Percentiles rank a stretch among this genome's conserved stretches.
Evolutionary conservation across 345 rosid genomes (phyloP).

Genomic region (Eutrema yunnanense): DNA sequence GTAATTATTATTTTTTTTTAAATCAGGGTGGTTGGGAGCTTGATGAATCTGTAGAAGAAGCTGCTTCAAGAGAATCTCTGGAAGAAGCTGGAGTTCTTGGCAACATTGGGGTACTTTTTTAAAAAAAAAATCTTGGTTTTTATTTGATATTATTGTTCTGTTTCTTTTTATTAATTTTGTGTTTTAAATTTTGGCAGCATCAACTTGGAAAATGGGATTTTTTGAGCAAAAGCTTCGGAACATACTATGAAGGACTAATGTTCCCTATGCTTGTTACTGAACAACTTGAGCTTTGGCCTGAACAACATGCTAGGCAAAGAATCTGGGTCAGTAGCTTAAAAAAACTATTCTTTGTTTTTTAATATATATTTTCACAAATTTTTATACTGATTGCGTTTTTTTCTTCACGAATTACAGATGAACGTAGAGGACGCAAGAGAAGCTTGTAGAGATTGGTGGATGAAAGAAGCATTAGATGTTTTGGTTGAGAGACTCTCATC

Average conservation of each 20-base stretch:
- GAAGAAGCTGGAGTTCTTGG: conserved; percentile 96
- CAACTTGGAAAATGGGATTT: conserved; percentile 80
- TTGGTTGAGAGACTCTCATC: conserved; percentile 44
- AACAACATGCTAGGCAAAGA: conserved; percentile 57
- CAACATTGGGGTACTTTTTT: conserved; percentile 51
- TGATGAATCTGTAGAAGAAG: conserved; percentile 80
- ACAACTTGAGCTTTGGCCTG: conserved; percentile 88
- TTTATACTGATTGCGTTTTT: neutral
- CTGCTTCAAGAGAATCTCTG: conserved; percentile 70
- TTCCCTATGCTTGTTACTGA: conserved; percentile 84
- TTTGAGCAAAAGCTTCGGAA: conserved; percentile 74
- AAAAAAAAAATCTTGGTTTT: neutral
- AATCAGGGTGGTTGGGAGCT: conserved; percentile 93
- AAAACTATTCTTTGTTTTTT: neutral
- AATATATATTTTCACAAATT: neutral
- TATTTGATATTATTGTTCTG: neutral
- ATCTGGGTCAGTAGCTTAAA: conserved; percentile 43
- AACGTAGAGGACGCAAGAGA: conserved; percentile 61
- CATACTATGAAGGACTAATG: conserved; percentile 87
- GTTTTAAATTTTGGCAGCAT: conserved; percentile 35
- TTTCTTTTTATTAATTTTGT: neutral
- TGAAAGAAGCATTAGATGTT: conserved; percentile 85
- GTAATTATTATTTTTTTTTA: neutral
- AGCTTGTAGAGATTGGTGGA: conserved; percentile 89
- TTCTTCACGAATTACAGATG: conserved; percentile 36